phyloP scores from a whole-genome alignment of 495 filamentous ascomycete genomes.

The Aspergillus saccharolyticus region DNA sequence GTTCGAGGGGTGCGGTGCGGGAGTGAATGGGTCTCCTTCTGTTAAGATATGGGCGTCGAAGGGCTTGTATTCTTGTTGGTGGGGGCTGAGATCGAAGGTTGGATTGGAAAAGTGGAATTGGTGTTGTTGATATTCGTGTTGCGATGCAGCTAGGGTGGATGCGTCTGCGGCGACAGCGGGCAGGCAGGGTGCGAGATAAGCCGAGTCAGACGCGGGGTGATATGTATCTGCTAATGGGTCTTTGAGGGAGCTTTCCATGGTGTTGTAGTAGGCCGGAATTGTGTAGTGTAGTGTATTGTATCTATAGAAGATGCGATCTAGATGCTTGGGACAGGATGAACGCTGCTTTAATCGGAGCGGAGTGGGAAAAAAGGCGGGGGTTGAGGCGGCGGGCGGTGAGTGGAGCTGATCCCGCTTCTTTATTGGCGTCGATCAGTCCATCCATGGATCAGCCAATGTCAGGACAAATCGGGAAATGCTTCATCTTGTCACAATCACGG shows the following conservation, averaged over 20 bases:
- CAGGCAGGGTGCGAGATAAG: constrained; percentile 18
- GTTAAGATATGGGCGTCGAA: background rate
- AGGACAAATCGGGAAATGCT: no score
- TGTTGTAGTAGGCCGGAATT: background rate
- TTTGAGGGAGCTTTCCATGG: constrained; percentile 7
- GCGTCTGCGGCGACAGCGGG: constrained; percentile 22
- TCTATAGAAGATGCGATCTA: background rate
- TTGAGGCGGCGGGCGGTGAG: constrained; percentile 21
- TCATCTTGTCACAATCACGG: no score
- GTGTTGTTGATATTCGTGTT: constrained; percentile 14
- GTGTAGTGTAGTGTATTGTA: background rate
- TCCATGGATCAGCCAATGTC: no score
- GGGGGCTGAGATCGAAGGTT: background rate
- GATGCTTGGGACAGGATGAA: constrained; percentile 3
- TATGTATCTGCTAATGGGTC: background rate
- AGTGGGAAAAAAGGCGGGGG: constrained; percentile 14
- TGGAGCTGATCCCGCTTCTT: background rate
- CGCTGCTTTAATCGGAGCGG: constrained; percentile 21
- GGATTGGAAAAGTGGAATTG: background rate
- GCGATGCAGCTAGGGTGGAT: constrained; percentile 16
- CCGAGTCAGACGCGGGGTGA: constrained; percentile 16
- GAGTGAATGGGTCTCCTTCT: background rate
- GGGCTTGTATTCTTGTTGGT: background rate
- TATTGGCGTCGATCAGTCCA: background rate
- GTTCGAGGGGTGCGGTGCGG: constrained; percentile 7